Conservation (phyloP, 768 basidiomycete genomes). For the Suillus fuscotomentosus region DNA sequence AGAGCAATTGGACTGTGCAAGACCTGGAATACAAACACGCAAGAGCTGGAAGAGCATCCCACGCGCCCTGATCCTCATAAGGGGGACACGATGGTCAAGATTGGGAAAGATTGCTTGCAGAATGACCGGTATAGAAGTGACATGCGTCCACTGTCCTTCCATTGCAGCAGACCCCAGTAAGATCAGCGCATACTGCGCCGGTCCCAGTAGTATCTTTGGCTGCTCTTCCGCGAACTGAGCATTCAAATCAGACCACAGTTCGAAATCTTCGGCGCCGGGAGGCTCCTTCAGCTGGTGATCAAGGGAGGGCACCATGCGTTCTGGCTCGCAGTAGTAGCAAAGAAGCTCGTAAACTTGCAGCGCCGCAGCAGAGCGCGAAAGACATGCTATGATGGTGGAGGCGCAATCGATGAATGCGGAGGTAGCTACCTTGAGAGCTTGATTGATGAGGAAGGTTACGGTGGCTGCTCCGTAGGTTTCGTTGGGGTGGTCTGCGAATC, state of each 20-base stretch:
- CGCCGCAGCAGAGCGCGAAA: constrained; percentile 76
- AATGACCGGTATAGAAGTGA: constrained; percentile 66
- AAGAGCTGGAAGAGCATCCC: constrained; percentile 84
- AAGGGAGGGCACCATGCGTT: constrained; percentile 76
- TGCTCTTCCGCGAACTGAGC: constrained; percentile 67
- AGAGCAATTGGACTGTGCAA: constrained; percentile 69
- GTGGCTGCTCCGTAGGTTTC: constrained; percentile 77
- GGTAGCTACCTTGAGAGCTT: constrained; percentile 82
- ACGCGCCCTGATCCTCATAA: constrained; percentile 69
- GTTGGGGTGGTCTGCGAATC: constrained; percentile 69
- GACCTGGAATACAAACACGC: constrained; percentile 78
- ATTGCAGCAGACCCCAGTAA: constrained; percentile 78
- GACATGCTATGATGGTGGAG: constrained; percentile 77
- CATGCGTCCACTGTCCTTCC: constrained; percentile 74
- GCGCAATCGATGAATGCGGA: constrained; percentile 76
- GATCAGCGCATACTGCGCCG: constrained; percentile 86
- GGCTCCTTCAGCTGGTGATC: constrained; percentile 64
- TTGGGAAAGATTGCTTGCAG: constrained; percentile 82
- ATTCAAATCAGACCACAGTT: constrained; percentile 79
- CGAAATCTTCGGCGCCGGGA: constrained; percentile 65
- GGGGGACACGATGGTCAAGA: constrained; percentile 71
- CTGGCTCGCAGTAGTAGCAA: constrained; percentile 82
- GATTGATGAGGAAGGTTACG: constrained; percentile 81
- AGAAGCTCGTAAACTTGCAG: constrained; percentile 77
- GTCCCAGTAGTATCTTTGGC: constrained; percentile 67